Percentiles rank a stretch among this genome's conserved stretches.
These are phyloP conservation scores for Cardamine resedifolia DNA, from an alignment of 345 rosid genomes.

Conservation along the genomic window DNA sequence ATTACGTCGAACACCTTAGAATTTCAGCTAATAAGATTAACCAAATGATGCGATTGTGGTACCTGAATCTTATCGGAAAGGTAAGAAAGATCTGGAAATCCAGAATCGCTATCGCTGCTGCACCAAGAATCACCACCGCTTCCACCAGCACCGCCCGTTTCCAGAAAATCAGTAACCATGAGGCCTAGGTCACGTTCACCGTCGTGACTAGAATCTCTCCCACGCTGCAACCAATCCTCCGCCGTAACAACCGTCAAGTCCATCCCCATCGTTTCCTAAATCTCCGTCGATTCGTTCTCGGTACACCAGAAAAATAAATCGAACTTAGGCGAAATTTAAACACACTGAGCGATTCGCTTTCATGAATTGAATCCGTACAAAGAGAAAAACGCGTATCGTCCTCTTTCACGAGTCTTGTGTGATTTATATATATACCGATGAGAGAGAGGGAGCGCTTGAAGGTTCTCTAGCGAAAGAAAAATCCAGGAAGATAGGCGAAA, in stretches of 20 bases:
- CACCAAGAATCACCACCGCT: slow-evolving; percentile 70
- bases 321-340: not conserved
- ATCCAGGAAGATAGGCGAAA: slow-evolving; percentile 33
- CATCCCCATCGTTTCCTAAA: slow-evolving; percentile 39
- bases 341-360: not conserved
- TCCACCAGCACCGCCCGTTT: slow-evolving; percentile 54
- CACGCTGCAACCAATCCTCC: slow-evolving; percentile 45
- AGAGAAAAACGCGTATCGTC: slow-evolving; percentile 31
- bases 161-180: slow-evolving; percentile 85
- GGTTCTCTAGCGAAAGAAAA: slow-evolving; percentile 15
- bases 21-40: not conserved
- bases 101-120: slow-evolving; percentile 88
- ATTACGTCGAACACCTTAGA: not conserved
- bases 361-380: not conserved
- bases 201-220: slow-evolving; percentile 68
- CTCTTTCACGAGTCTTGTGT: slow-evolving; percentile 31
- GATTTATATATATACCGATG: slow-evolving; percentile 4
- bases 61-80: slow-evolving; percentile 84
- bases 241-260: slow-evolving; percentile 58
- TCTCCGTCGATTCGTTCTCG: not conserved
- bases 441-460: slow-evolving; percentile 18
- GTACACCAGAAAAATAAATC: not conserved
- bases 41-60: not conserved
- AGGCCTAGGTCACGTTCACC: slow-evolving; percentile 87
- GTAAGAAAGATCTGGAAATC: slow-evolving; percentile 63